Percentiles rank a stretch among this genome's conserved stretches.
Evolutionary conservation across 2,329 filamentous ascomycete genomes (phyloP).

Genomic region (Colletotrichum shisoi): DNA sequence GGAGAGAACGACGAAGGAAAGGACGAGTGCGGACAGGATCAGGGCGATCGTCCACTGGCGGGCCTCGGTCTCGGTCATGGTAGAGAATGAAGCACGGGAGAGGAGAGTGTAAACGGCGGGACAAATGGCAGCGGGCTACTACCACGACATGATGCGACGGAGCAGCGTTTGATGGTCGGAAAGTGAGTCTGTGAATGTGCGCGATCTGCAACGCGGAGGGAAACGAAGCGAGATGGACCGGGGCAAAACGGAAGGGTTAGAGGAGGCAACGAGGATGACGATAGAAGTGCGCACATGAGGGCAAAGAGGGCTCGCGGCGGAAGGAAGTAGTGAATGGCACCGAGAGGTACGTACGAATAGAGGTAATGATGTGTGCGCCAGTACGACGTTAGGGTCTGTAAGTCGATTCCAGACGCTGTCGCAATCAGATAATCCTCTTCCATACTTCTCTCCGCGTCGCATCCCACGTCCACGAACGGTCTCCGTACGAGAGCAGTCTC

Average conservation of each 20-base stretch:
- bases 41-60: conserved; percentile 67
- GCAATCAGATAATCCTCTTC: conserved; percentile 33
- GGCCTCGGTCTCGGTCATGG: conserved; percentile 61
- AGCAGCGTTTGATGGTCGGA: not conserved
- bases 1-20: conserved; percentile 63
- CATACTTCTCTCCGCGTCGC: conserved; percentile 29
- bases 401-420: conserved; percentile 16
- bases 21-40: conserved; percentile 64
- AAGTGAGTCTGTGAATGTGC: conserved; percentile 1
- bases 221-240: conserved; percentile 3
- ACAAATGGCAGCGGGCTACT: conserved; percentile 17
- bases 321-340: conserved; percentile 23
- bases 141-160: conserved; percentile 27
- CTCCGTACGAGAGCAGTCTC: conserved; percentile 26
- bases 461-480: conserved; percentile 25
- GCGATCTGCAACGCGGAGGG: not conserved
- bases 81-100: conserved; percentile 41
- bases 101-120: conserved; percentile 7
- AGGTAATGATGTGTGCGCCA: conserved; percentile 5
- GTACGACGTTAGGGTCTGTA: conserved; percentile 22
- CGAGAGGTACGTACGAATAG: not conserved
- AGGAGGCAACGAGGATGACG: conserved; percentile 37
- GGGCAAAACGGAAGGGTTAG: conserved; percentile 7
- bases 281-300: conserved; percentile 32
- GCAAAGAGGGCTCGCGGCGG: conserved; percentile 18